A percentile compares a stretch with the other conserved stretches of the same genome.
phyloP scores from a whole-genome alignment of 139 green algal genomes.

The Micromonas commoda region DNA sequence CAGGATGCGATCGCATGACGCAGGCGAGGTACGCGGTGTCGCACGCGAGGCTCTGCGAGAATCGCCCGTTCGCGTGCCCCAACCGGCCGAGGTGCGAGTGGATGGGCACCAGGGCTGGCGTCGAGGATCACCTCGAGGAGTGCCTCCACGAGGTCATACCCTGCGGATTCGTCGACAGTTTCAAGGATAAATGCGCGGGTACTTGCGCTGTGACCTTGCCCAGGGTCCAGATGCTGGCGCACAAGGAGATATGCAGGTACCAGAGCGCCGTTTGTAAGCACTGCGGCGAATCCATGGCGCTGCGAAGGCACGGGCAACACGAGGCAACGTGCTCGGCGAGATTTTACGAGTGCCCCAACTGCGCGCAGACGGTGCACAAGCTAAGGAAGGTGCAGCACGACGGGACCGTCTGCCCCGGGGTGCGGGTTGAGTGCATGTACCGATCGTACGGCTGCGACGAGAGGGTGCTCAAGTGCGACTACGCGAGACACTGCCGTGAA shows the following conservation, averaged over 20 bases:
- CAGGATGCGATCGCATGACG: neutral
- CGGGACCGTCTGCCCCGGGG: neutral
- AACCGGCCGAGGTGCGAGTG: neutral
- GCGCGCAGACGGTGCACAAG: neutral
- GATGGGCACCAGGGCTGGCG: neutral
- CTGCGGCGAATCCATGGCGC: neutral
- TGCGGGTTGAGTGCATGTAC: neutral
- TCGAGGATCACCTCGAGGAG: neutral
- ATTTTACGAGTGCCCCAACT: neutral
- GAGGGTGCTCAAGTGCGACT: too few relatives aligned
- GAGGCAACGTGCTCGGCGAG: neutral
- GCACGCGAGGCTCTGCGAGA: neutral
- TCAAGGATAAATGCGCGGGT: neutral
- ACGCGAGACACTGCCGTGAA: too few relatives aligned
- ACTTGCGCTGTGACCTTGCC: neutral
- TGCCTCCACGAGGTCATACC: neutral
- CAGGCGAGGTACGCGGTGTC: neutral
- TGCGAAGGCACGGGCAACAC: neutral
- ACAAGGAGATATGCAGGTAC: neutral
- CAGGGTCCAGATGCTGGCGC: neutral
- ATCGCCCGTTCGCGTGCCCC: neutral
- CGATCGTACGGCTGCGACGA: neutral
- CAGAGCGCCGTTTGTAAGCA: neutral
- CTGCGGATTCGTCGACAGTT: neutral
- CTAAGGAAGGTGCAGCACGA: neutral